Conservation (phyloP, 2,329 filamentous ascomycete species). For the Colletotrichum viniferum region DNA sequence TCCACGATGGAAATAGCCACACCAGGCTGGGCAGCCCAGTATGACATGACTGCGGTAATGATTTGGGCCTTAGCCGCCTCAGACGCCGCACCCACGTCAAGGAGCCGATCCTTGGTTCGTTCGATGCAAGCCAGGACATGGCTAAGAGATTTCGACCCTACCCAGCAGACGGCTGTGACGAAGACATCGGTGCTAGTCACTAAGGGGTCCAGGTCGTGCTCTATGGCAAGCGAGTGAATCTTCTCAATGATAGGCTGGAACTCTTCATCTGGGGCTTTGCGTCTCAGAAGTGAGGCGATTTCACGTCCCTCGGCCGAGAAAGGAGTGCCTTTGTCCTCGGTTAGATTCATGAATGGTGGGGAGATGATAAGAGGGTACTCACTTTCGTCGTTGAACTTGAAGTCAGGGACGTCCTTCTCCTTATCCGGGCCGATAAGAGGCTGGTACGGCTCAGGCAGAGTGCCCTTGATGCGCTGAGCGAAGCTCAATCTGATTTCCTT, state of each 20-base stretch:
- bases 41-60: conserved; percentile 85
- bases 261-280: conserved; percentile 85
- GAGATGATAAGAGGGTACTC: conserved; percentile 37
- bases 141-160: conserved; percentile 94
- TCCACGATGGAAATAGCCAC: conserved; percentile 92
- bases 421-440: conserved; percentile 82
- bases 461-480: conserved; percentile 93
- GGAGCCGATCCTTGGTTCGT: conserved; percentile 85
- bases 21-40: conserved; percentile 92
- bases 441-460: conserved; percentile 84
- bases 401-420: conserved; percentile 94
- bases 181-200: conserved; percentile 92
- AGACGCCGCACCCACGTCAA: conserved; percentile 77
- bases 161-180: conserved; percentile 89
- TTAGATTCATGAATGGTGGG: conserved; percentile 17
- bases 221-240: conserved; percentile 80
- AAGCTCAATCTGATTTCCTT: conserved; percentile 98
- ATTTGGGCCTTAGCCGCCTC: conserved; percentile 84
- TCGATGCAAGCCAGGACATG: conserved; percentile 97
- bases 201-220: conserved; percentile 76
- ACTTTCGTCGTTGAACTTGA: conserved; percentile 84
- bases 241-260: conserved; percentile 81
- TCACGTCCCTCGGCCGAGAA: conserved; percentile 87
- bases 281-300: conserved; percentile 77
- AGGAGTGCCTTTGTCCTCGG: conserved; percentile 64